Conservation (phyloP, 2,329 filamentous ascomycete species). For the Fusarium continuum region DNA sequence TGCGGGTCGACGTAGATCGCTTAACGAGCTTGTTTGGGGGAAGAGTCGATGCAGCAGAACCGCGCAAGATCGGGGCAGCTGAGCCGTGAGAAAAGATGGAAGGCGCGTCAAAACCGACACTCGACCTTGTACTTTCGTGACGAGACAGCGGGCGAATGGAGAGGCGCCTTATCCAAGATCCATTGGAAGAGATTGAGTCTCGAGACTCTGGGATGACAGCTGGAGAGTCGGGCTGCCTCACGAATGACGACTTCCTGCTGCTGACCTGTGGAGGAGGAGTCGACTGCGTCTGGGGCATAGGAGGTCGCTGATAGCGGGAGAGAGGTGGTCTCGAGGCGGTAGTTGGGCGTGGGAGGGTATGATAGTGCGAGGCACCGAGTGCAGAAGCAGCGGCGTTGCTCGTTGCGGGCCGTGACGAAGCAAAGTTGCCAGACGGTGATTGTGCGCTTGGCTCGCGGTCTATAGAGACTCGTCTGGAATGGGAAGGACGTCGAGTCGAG, state of each 20-base stretch:
- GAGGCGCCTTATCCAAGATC: slow-evolving; percentile 78
- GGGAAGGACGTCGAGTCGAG: slow-evolving; percentile 42
- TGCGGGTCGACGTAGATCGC: slow-evolving; percentile 67
- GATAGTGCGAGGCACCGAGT: slow-evolving; percentile 45
- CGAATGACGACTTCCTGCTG: slow-evolving; percentile 55
- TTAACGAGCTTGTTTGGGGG: slow-evolving; percentile 83
- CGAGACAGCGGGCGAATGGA: slow-evolving; percentile 73
- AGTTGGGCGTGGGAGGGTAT: slow-evolving; percentile 45
- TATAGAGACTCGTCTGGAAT: slow-evolving; percentile 45
- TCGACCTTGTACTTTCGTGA: slow-evolving; percentile 71
- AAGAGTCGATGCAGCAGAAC: slow-evolving; percentile 54
- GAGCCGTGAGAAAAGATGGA: slow-evolving; percentile 75
- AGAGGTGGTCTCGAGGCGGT: slow-evolving; percentile 50
- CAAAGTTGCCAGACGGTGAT: slow-evolving; percentile 38
- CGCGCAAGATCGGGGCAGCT: slow-evolving; percentile 65
- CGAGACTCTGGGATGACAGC: slow-evolving; percentile 56
- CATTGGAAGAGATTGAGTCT: slow-evolving; percentile 68
- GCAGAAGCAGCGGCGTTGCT: slow-evolving; percentile 51
- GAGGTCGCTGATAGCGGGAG: slow-evolving; percentile 51
- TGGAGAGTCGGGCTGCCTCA: slow-evolving; percentile 51
- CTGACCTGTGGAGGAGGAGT: slow-evolving; percentile 53
- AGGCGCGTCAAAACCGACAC: slow-evolving; percentile 70
- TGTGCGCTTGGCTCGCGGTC: slow-evolving; percentile 49
- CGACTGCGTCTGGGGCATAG: slow-evolving; percentile 53
- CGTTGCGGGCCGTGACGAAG: slow-evolving; percentile 55